Percentiles rank a stretch among this genome's conserved stretches.
Conservation (phyloP, 179 eudicot genomes). For the Spinacia oleracea region DNA sequence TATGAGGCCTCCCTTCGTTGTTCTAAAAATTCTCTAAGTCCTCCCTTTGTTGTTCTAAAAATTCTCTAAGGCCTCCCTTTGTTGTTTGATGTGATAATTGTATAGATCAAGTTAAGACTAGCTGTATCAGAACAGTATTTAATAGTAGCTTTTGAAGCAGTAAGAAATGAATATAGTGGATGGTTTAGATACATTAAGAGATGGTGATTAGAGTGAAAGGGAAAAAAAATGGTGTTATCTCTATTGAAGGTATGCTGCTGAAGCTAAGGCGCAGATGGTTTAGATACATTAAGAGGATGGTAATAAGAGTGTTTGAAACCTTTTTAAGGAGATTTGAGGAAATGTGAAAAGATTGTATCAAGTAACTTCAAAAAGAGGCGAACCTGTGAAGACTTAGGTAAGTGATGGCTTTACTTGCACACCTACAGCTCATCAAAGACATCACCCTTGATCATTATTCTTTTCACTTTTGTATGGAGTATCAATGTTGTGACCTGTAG, state of each 20-base stretch:
- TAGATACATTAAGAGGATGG: neutral
- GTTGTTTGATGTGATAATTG: neutral
- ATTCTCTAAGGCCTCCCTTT: neutral
- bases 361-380: neutral
- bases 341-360: no score
- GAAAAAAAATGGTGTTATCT: neutral
- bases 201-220: neutral
- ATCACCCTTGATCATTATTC: neutral
- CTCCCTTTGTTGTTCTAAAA: no score
- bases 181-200: no score
- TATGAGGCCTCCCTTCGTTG: no score
- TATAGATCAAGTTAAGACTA: neutral
- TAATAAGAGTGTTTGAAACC: neutral
- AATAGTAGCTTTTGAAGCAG: neutral
- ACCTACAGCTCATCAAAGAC: neutral
- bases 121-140: neutral
- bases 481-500: neutral
- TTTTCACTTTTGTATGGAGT: neutral
- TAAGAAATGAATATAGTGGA: neutral
- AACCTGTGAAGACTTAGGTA: neutral
- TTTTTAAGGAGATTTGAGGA: neutral
- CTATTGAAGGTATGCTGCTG: neutral
- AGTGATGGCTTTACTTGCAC: neutral
- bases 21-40: no score
- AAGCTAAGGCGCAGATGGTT: neutral